phyloP scores from a whole-genome alignment of 352 stramenopile genomes.

The Saprolegnia diclina region DNA sequence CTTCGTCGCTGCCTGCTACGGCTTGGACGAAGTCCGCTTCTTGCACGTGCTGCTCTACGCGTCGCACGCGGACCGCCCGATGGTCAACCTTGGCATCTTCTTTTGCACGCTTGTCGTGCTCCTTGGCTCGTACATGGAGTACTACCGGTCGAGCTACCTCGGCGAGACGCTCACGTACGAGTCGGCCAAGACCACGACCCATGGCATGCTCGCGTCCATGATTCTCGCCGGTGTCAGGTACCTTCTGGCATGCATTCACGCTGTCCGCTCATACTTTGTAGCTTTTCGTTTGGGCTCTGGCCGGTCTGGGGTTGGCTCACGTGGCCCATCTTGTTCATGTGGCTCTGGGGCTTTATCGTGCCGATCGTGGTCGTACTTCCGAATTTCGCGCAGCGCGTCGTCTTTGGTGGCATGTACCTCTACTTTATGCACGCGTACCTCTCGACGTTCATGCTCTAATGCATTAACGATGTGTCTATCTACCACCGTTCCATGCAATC shows the following conservation, averaged over 20 bases:
- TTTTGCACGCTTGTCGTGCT: slow-evolving; percentile 47
- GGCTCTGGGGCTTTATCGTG: slow-evolving; percentile 72
- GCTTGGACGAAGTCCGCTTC: slow-evolving; percentile 56
- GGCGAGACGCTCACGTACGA: slow-evolving; percentile 61
- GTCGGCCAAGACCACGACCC: slow-evolving; percentile 54
- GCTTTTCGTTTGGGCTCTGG: slow-evolving; percentile 68
- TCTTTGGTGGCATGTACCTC: slow-evolving; percentile 52
- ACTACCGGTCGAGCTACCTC: slow-evolving; percentile 53
- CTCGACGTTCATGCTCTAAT: slow-evolving; percentile 29
- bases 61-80: slow-evolving; percentile 40
- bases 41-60: slow-evolving; percentile 52
- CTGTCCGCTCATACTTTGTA: slow-evolving; percentile 24
- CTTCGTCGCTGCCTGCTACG: slow-evolving; percentile 43
- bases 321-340: slow-evolving; percentile 74
- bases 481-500: too few relatives aligned
- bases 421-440: slow-evolving; percentile 78
- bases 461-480: not conserved
- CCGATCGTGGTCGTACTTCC: slow-evolving; percentile 61
- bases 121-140: slow-evolving; percentile 64
- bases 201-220: slow-evolving; percentile 60
- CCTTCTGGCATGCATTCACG: not conserved
- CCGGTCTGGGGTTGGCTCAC: slow-evolving; percentile 71
- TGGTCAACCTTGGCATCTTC: slow-evolving; percentile 49
- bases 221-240: slow-evolving; percentile 50
- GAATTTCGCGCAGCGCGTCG: slow-evolving; percentile 47